Percentiles rank a stretch among this genome's conserved stretches.
phyloP scores from a whole-genome alignment of 371 early-diverging fungal genomes.

The Chytridiales sp. region DNA sequence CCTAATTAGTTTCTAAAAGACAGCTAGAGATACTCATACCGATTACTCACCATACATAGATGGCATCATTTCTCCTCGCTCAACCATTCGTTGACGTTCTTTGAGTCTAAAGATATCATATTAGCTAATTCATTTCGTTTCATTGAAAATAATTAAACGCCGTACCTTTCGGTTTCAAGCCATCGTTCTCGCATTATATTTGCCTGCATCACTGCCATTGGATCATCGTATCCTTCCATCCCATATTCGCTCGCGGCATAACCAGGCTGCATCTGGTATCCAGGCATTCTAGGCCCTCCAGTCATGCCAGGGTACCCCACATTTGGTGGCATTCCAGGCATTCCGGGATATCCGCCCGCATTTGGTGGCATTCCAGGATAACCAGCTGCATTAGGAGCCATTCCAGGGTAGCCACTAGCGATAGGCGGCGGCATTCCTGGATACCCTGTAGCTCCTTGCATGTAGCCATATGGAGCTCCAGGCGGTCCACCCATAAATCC shows the following conservation, averaged over 20 bases:
- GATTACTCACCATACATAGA: too few species aligned
- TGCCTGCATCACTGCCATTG: constrained; percentile 26
- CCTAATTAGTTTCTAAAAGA: neutral
- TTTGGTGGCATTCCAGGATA: constrained; percentile 3
- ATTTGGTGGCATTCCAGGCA: constrained; percentile 11
- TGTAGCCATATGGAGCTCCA: neutral
- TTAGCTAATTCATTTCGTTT: neutral
- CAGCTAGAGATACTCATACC: too few species aligned
- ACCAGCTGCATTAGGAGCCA: constrained; percentile 5
- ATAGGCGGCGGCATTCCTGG: neutral
- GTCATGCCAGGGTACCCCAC: constrained; percentile 11
- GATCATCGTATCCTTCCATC: constrained; percentile 34
- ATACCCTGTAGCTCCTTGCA: too few species aligned
- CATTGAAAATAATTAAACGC: neutral
- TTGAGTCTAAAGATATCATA: constrained; percentile 34
- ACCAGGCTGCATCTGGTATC: neutral
- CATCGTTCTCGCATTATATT: constrained; percentile 33
- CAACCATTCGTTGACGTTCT: constrained; percentile 36
- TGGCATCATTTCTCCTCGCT: constrained; percentile 29
- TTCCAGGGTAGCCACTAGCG: constrained; percentile 3
- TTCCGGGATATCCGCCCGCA: constrained; percentile 7
- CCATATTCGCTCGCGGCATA: constrained; percentile 27
- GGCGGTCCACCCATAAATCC: neutral
- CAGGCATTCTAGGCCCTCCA: neutral
- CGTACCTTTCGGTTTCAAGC: constrained; percentile 39